Evolutionary conservation across 495 filamentous ascomycete genomes (phyloP), one percentile per base, ranked within the genome.

Genomic region (Halenospora varia): DNA sequence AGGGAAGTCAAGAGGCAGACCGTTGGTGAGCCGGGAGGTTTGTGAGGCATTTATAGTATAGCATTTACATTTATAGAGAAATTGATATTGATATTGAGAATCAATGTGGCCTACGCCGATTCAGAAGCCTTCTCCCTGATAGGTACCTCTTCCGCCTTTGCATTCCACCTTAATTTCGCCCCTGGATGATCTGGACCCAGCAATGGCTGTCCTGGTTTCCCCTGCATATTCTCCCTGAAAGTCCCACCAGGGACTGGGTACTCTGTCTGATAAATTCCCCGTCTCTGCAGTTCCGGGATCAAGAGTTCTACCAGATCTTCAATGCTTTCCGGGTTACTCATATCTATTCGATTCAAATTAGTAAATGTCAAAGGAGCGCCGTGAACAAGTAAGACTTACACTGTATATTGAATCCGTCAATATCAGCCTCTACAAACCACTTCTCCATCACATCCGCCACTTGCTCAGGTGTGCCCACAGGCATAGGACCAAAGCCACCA

Each of bases 251-350:
- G 71, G 2, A 75, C 71, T 17, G 60, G 70, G 44, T 80, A 75
- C 48, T 78, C 72, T 22, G 75, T 71, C 70, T 75, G 77, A 61
- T 80, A 79, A 11, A 85, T 62, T 0, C 81, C 81, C 8, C 83
- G 70, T 45, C 65, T 72, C 55, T 77, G 68, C 59, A 86, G 66
- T 66, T 85, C 84, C 1, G 83, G 83, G 15, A 86, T 61, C n/a
- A 87, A 66, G 19, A 84, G 62, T 47, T 84, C 77, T 44, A 82
- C 73, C 13, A 85, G 71, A 55, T 86, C 84, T 58, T 79, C 73
- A 68, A 86, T 86, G 1, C 79, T 80, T 19, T 78, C 76, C 0
- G 83, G 84, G 54, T 50, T 50, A n/a, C 2, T 15, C 8, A 25
- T 46, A 46, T 46, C 42, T 46, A 20, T 1, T 77, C 23, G n/a